These are phyloP conservation scores for Pseudophaeomoniella oleicola DNA, from an alignment of 2,329 filamentous ascomycete genomes.

Conservation along the genomic window DNA sequence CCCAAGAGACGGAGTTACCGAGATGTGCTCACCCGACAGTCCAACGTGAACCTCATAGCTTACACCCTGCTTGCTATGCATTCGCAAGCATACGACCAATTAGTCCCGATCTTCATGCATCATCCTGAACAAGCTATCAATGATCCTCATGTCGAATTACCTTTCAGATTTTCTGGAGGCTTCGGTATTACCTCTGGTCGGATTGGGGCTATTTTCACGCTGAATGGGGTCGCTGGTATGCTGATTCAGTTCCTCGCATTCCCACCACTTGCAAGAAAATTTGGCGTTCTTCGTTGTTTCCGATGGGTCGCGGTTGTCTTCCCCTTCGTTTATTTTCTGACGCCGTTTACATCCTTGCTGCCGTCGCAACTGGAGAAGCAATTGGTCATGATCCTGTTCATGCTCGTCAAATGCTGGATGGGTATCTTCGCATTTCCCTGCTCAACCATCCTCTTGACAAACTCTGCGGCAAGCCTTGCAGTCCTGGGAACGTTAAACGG, in stretches of 20 bases:
- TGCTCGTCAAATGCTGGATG: conserved; percentile 59
- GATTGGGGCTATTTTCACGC: conserved; percentile 75
- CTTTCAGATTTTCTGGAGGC: conserved; percentile 70
- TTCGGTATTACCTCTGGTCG: conserved; percentile 59
- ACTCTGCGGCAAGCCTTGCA: conserved; percentile 59
- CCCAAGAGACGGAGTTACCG: conserved; percentile 27
- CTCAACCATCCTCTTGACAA: conserved; percentile 78
- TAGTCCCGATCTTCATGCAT: conserved; percentile 79
- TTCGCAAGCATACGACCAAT: conserved; percentile 70
- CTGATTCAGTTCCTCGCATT: conserved; percentile 78
- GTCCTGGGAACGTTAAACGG: conserved; percentile 84
- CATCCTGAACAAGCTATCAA: conserved; percentile 45
- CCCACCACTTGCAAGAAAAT: conserved; percentile 56
- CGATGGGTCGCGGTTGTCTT: conserved; percentile 51
- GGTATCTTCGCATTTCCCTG: conserved; percentile 82
- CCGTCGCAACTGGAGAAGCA: conserved; percentile 38
- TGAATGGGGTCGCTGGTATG: conserved; percentile 68
- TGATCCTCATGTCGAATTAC: conserved; percentile 44
- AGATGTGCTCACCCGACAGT: conserved; percentile 62
- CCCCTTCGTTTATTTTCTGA: conserved; percentile 64
- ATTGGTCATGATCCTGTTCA: conserved; percentile 45
- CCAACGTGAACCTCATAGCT: conserved; percentile 56
- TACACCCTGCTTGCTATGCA: conserved; percentile 76
- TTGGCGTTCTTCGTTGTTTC: conserved; percentile 62
- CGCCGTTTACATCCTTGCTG: conserved; percentile 62